Base-by-base conservation (phyloP, 2,329 filamentous ascomycete species). In the Sphaerulina musiva region DNA sequence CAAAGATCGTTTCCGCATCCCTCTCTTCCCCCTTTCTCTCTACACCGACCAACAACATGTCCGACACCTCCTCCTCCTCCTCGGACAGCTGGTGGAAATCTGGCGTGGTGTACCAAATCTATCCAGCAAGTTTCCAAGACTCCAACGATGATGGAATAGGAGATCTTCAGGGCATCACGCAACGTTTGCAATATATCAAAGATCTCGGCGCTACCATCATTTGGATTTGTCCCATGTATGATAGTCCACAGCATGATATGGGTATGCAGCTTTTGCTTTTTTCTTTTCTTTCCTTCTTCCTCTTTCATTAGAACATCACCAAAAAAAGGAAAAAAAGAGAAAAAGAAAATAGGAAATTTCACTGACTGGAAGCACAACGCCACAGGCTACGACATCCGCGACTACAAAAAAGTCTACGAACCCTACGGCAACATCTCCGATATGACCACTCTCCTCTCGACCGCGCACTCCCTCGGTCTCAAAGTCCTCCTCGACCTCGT, bases 51-150 rank as follows among this genome's bases (percentile, higher is more conserved):
- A 17, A 17, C 47, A 92, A 68, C 48, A 91, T 69, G 6, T 79
- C 78, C 43, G 91, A 66, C 11, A 87, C 78, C 51, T 89, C 80
- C 59, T 90, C 87, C 67, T 89, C 87, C 59, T 84, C 77, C 42
- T 80, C 79, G 34, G 87, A 84, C 5, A 82, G 23, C 10, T 72
- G 69, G 69, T 72, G 70, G 70, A 72, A 72, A 55, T 67, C 70
- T 49, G 62, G 65, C 3, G 62, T 67, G 1, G 66, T 72, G 10
- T 72, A 71, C 29, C 76, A 81, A 66, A 74, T 83, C 48, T 83
- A 82, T 53, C 80, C 80, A 2, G 76, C 80, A 10, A 78, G 74
- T 56, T 83, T 82, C 71, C 74, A 76, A 42, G 57, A 59, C 54
- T 79, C 81, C 62, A 78, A 78, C 31, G 76, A 80, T 40, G 62